Evolutionary conservation across 371 early-diverging fungal genomes (phyloP), one percentile per base, ranked within the genome.

Genomic region (Mortierella sp.): DNA sequence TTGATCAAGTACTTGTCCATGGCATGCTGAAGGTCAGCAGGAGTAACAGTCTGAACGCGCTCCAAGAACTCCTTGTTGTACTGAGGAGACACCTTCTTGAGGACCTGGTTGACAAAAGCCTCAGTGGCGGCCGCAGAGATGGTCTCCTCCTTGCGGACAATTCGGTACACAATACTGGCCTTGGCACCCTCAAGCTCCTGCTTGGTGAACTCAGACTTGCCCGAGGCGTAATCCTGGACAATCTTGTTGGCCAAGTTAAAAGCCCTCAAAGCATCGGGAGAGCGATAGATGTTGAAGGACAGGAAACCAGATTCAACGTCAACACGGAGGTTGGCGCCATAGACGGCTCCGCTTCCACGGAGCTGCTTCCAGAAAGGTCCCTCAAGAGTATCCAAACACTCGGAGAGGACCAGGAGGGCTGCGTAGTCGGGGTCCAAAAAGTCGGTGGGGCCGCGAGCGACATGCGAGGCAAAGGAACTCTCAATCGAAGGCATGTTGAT

Each of bases 321-420:
- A 24, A 90, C 87, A 45, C 82, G 84, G 74, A 94, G 80, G 72
- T 79, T 89, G 72, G 91, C 91, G 19, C 93, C 90, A 80, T 94
- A 94, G 6, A 94, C 94, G 21, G 93, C 84, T 3, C 94, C 94
- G 73, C 91, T 91, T 34, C 94, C 94, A 73, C 94, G 94, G 65
- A 94, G 92, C 68, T 91, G 80, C 80, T 93, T 92, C 93, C 94
- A 94, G 79, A 94, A 93, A 16, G 92, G 89, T 21, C 94, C 94
- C 80, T 94, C 94, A 83, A 92, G 91, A 0, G 92, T 91, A 72
- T 93, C 90, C 57, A 93, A 79, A 13, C 92, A 76, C 76, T 94
- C 94, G 74, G 89, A 90, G 88, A 94, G 89, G 16, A 94, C 93
- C 77, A 93, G 57, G 19, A 93, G 80, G 24, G 93, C 90, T 14